Evolutionary conservation across 352 stramenopile species (phyloP).

Genomic region (Halophytophthora batemanensis): DNA sequence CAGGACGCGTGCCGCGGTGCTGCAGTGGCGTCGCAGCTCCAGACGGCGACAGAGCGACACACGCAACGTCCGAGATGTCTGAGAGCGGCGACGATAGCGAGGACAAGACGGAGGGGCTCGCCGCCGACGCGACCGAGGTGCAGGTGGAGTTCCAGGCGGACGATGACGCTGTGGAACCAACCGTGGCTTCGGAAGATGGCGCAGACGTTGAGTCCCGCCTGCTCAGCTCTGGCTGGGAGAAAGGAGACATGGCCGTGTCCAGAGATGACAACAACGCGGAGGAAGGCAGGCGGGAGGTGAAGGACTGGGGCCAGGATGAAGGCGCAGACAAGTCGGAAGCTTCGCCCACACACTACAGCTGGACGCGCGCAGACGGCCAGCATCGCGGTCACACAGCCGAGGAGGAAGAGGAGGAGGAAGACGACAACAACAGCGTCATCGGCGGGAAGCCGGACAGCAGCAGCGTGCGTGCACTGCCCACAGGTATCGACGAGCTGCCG

Average conservation of each 20-base stretch:
- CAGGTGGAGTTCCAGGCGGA: constrained; percentile 12
- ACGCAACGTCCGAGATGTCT: constrained; percentile 11
- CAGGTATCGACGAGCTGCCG: constrained; percentile 85
- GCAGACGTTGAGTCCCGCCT: constrained; percentile 18
- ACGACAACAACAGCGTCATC: constrained; percentile 24
- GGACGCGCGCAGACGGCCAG: constrained; percentile 56
- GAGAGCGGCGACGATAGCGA: constrained; percentile 3
- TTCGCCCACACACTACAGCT: constrained; percentile 43
- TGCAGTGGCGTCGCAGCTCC: too few species aligned
- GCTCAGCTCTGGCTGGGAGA: constrained; percentile 25
- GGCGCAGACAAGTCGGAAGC: constrained; percentile 18
- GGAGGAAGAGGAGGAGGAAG: constrained; percentile 32
- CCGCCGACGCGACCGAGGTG: constrained; percentile 2
- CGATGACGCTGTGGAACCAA: neutral
- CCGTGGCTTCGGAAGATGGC: neutral
- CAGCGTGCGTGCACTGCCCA: constrained; percentile 42
- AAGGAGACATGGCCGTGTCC: constrained; percentile 6
- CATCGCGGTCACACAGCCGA: constrained; percentile 24
- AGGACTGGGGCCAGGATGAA: constrained; percentile 14
- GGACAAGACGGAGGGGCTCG: constrained; percentile 4
- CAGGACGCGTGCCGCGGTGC: too few species aligned
- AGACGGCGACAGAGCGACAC: too few species aligned
- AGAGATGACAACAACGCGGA: constrained; percentile 13
- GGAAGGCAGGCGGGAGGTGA: constrained; percentile 14
- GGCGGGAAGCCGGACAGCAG: constrained; percentile 15